Evolutionary conservation across 2,329 filamentous ascomycete genomes (phyloP).

Genomic region (Fusarium pseudonygamai): DNA sequence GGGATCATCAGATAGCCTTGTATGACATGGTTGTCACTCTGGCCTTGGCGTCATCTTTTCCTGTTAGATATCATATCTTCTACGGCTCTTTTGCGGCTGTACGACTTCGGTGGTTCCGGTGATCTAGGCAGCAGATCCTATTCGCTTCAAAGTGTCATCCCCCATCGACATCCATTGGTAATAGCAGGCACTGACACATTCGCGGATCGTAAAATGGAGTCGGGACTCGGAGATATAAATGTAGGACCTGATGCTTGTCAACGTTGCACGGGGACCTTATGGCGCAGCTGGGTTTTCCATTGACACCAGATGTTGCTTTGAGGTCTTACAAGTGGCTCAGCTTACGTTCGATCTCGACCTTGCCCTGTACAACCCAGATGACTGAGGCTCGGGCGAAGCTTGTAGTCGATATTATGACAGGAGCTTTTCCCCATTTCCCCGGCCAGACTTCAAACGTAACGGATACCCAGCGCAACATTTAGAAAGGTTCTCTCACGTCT

Average conservation of each 20-base stretch:
- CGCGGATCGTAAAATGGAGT: background rate
- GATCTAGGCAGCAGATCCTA: constrained; percentile 2
- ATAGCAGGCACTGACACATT: constrained; percentile 1
- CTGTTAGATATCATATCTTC: background rate
- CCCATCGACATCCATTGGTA: background rate
- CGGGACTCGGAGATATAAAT: background rate
- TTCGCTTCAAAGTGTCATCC: background rate
- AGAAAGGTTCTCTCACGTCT: too few relatives aligned
- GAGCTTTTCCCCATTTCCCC: background rate
- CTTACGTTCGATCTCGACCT: background rate
- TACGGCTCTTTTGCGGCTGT: background rate
- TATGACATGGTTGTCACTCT: constrained; percentile 13
- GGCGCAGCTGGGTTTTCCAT: background rate
- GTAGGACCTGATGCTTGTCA: background rate
- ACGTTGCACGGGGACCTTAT: background rate
- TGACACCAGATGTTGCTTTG: background rate
- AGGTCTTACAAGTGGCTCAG: background rate
- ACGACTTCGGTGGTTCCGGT: constrained; percentile 1
- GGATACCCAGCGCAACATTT: background rate
- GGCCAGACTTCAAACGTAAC: background rate
- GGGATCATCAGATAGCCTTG: background rate
- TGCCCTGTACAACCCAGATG: background rate
- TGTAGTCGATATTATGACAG: background rate
- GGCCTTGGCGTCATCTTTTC: constrained; percentile 4
- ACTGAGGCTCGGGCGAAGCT: background rate